Evolutionary conservation across 176 grass and related monocot genomes (phyloP), one percentile per base, ranked within the genome.

Genomic region (Panicum miliaceum): DNA sequence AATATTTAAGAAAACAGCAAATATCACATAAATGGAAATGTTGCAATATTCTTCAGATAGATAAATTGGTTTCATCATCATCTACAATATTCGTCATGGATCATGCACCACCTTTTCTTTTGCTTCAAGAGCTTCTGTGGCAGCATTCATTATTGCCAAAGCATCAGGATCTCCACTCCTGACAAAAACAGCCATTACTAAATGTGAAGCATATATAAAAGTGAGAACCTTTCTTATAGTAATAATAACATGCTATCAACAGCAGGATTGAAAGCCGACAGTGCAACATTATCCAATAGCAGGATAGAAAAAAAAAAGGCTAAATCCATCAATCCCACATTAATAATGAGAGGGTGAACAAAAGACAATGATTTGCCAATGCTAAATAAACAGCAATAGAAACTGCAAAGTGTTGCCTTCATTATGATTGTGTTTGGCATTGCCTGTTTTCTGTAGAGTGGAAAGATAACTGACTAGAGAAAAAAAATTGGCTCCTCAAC

Each of bases 31-130:
- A 71, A 80, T 29, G 18, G 74, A 79, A 13, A 42, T 12, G 15
- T 15, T 23, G 8, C 26, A 26, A 22, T 50, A 41, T 60, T 74
- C 64, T 42, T 62, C 53, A 64, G 34, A 80, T 22, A 83, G 37
- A 27, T 47, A 45, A 82, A 56, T 54, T 62, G 36, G 15, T 36
- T 37, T 64, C 81, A 81, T 85, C 77, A 27, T 76, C 81, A 84
- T 89, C 60, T 27, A 40, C 32, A 79, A 78, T 59, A 58, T 52
- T 70, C 11, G 56, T 73, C 35, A 87, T 72, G 18, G 56, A 67
- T 51, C 35, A 64, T 75, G 46, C 7, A 57, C 43, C 43, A 98
- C 93, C 89, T 95, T 95, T 87, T 98, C 93, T 89, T 96, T 95
- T 84, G 74, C 85, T 88, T 95, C 85, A 73, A 98, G 89, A 65